phyloP scores from a whole-genome alignment of 176 grass and related monocot species.

The Dactylis glomerata region DNA sequence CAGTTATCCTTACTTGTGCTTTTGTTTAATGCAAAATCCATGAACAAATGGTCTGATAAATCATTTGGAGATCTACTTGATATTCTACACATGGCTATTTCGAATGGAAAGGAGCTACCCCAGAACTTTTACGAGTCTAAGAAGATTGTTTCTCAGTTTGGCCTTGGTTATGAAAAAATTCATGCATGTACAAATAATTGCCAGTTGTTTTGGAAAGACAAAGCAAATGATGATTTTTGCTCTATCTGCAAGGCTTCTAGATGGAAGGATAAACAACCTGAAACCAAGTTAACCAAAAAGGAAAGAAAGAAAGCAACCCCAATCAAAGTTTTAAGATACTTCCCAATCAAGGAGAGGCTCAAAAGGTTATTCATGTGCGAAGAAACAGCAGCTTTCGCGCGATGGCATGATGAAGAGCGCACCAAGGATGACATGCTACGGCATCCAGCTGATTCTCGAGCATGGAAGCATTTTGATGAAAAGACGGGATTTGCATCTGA shows the following conservation, averaged over 20 bases:
- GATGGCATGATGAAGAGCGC: constrained; percentile 11
- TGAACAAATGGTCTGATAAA: constrained; percentile 25
- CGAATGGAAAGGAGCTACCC: not conserved
- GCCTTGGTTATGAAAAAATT: not conserved
- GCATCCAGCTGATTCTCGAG: not conserved
- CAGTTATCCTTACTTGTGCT: not conserved
- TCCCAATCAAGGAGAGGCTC: not conserved
- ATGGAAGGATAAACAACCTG: not conserved
- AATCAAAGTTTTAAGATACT: constrained; percentile 6
- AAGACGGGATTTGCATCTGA: not conserved
- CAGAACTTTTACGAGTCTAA: constrained; percentile 11
- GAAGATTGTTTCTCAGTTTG: not conserved
- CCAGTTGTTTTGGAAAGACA: constrained; percentile 5
- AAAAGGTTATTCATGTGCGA: constrained; percentile 15
- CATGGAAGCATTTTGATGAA: constrained; percentile 11
- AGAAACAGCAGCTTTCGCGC: not conserved
- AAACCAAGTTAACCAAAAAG: not conserved
- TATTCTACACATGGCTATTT: not conserved
- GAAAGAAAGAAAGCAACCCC: not conserved
- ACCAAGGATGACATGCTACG: not conserved
- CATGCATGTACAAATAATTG: constrained; percentile 7
- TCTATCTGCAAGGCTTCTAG: constrained; percentile 8
- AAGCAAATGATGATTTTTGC: not conserved
- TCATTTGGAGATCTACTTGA: constrained; percentile 22
- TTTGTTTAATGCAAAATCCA: constrained; percentile 7